Percentiles rank a stretch among this genome's conserved stretches.
phyloP scores from a whole-genome alignment of 1,284 basidiomycete genomes.

The Ustilago shanxiensis region DNA sequence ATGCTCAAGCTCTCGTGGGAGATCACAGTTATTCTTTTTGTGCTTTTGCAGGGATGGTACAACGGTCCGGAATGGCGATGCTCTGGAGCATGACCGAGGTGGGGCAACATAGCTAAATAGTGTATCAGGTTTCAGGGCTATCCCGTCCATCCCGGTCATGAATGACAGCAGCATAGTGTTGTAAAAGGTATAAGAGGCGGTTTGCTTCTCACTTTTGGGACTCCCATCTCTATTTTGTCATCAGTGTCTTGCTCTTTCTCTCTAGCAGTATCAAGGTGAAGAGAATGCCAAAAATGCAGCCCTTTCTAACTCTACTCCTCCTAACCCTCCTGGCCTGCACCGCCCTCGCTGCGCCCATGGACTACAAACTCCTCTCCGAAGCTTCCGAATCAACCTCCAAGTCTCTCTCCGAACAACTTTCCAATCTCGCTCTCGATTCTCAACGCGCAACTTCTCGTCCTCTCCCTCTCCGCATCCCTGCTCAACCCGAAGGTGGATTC shows the following conservation, averaged over 20 bases:
- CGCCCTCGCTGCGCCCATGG: not conserved
- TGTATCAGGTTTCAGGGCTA: not conserved
- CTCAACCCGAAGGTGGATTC: not conserved
- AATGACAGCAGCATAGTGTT: not conserved
- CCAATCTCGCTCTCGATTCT: not conserved
- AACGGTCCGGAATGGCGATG: not conserved
- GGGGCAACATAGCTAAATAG: not conserved
- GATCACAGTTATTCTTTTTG: not conserved
- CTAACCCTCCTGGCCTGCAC: not conserved
- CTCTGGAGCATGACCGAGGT: not conserved
- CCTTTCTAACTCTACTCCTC: not conserved
- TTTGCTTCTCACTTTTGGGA: too few relatives aligned
- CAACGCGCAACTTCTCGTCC: not conserved
- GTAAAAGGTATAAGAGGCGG: slow-evolving; percentile 9
- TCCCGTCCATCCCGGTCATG: not conserved
- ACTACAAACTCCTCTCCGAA: not conserved
- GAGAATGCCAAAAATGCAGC: not conserved
- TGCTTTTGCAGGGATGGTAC: not conserved
- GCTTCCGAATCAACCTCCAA: not conserved
- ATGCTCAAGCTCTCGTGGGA: not conserved
- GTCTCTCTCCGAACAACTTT: not conserved
- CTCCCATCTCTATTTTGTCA: too few relatives aligned
- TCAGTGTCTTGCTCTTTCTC: too few relatives aligned
- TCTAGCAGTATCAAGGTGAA: too few relatives aligned
- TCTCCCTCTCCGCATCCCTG: not conserved